Conservation (phyloP, 1,284 basidiomycete species). For the Coniferiporia sulphurascens region DNA sequence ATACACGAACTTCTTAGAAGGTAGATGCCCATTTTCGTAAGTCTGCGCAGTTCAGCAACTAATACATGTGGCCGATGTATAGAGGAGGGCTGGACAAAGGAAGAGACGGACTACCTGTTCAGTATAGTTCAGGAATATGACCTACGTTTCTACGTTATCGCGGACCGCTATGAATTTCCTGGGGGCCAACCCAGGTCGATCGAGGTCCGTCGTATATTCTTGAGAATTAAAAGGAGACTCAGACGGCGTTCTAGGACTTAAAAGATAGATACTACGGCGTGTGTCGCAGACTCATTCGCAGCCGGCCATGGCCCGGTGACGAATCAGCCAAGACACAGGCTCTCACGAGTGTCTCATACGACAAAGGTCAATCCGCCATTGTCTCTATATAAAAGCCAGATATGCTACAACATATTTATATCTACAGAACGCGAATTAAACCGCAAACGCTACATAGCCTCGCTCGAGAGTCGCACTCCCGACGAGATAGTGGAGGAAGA, state of each 20-base stretch:
- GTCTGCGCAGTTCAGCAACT: neutral
- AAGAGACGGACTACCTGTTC: slow-evolving; percentile 95
- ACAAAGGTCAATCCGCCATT: slow-evolving; percentile 57
- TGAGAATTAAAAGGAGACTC: neutral
- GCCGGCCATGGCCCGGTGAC: slow-evolving; percentile 78
- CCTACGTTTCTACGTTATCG: slow-evolving; percentile 84
- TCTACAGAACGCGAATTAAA: slow-evolving; percentile 81
- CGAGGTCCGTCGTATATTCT: slow-evolving; percentile 46
- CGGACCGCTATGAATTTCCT: slow-evolving; percentile 84
- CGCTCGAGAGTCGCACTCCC: slow-evolving; percentile 81
- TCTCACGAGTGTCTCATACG: slow-evolving; percentile 73
- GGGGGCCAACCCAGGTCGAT: slow-evolving; percentile 52
- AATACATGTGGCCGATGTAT: neutral
- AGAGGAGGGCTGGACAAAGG: slow-evolving; percentile 89
- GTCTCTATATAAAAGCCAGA: neutral
- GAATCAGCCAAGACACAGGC: slow-evolving; percentile 65
- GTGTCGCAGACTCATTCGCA: slow-evolving; percentile 84
- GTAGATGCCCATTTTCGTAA: slow-evolving; percentile 32
- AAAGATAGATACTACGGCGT: slow-evolving; percentile 95
- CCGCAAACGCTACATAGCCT: slow-evolving; percentile 84
- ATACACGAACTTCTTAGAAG: slow-evolving; percentile 78
- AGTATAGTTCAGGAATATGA: slow-evolving; percentile 80
- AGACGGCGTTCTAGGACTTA: slow-evolving; percentile 61
- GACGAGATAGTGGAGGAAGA: slow-evolving; percentile 95
- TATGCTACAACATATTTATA: neutral